phyloP scores from a whole-genome alignment of 1,139 yeast genomes.

The Hemisphaericaspora lyxosophila region DNA sequence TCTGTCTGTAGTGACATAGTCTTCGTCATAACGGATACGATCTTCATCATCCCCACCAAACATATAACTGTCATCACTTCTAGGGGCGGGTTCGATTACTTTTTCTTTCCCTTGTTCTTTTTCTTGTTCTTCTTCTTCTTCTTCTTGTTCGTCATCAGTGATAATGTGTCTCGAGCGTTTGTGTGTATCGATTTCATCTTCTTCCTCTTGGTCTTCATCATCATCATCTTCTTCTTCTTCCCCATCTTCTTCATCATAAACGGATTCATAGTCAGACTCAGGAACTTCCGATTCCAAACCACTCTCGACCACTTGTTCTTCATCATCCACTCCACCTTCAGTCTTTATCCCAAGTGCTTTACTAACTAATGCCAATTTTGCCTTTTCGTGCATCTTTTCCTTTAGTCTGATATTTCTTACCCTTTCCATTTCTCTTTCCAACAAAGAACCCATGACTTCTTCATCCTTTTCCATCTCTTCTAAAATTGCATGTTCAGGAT shows the following conservation, averaged over 20 bases:
- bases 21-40: constrained; percentile 2
- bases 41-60: constrained; percentile 25
- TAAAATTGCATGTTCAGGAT: constrained; percentile 31
- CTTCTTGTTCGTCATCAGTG: constrained; percentile 18
- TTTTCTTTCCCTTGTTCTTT: constrained; percentile 15
- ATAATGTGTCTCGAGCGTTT: constrained; percentile 18
- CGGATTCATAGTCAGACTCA: constrained; percentile 19
- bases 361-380: constrained; percentile 31
- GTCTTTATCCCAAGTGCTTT: constrained; percentile 18
- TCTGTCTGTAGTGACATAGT: neutral
- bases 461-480: constrained; percentile 43
- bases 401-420: constrained; percentile 50
- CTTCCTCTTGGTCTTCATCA: constrained; percentile 16
- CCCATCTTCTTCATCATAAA: constrained; percentile 9
- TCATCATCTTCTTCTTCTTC: constrained; percentile 17
- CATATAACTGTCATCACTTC: constrained; percentile 39
- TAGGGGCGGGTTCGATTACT: constrained; percentile 7
- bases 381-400: constrained; percentile 45
- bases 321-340: constrained; percentile 15
- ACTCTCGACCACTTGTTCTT: constrained; percentile 21
- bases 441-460: constrained; percentile 46
- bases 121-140: constrained; percentile 16
- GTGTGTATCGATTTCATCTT: constrained; percentile 18
- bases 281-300: constrained; percentile 19
- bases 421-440: constrained; percentile 63